Base-by-base conservation (phyloP, 2,329 filamentous ascomycete species). In the Mycosphaerella sp. region DNA sequence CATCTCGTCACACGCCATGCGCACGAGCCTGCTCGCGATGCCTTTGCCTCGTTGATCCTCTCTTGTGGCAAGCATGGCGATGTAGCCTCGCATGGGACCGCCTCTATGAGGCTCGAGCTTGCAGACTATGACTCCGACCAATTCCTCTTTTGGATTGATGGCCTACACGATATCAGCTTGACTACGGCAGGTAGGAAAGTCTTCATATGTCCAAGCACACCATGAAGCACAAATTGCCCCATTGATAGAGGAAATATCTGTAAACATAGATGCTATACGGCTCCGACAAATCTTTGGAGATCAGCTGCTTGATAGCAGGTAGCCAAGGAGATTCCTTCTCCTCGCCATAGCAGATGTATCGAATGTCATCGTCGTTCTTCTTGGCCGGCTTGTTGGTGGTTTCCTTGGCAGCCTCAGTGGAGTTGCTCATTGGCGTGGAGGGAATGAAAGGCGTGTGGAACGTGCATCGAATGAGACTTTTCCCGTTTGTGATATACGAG, bases 221-320 rank as follows among this genome's bases (percentile, higher is more conserved):
- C 83, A 97, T 87, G 71, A 89, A 97, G 71, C 93, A 98, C n/a
- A 98, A 75, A 66, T 97, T 86, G 4, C 87, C 87, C 93, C 93
- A 98, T 79, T 97, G 89, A 67, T 94, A 95, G 14, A 98, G 75
- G 64, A 98, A 98, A 70, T 98, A 98, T 28, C 93, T 84, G 70
- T 97, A 98, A 52, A 98, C 93, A 73, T 98, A 98, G 68, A 98
- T 97, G 72, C 91, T 97, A 70, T 98, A 98, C 1, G 93, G 93
- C 70, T 98, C 93, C 61, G 91, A 97, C 44, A 98, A 79, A 67
- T 97, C 93, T 64, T 91, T 95, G 40, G 90, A 93, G 64, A 98
- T 98, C 66, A 98, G 74, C 51, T 90, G 84, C 49, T 91, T 84
- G 70, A 98, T 96, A 37, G 89, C 83, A 32, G 89, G 83, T 37